Conservation (phyloP, 345 rosid species). For the Excoecaria agallocha region DNA sequence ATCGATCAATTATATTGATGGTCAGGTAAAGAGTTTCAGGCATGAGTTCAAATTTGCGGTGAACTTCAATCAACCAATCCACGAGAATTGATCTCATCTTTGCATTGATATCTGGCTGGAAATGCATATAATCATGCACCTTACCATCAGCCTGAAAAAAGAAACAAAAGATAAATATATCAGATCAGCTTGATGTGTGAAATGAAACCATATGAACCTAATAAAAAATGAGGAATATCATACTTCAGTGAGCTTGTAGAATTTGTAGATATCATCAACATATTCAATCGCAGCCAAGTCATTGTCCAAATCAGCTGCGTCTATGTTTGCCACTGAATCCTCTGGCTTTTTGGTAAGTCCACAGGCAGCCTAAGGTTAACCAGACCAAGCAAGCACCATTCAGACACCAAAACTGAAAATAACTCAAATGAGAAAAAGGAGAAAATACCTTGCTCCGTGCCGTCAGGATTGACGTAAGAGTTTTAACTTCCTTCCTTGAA, state of each 20-base stretch:
- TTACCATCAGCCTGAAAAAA: constrained; percentile 63
- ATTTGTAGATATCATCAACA: constrained; percentile 82
- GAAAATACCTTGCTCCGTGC: constrained; percentile 73
- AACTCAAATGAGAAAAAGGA: neutral
- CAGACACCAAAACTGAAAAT: neutral
- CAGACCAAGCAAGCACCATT: neutral
- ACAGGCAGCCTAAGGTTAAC: constrained; percentile 45
- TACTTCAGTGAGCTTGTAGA: constrained; percentile 68
- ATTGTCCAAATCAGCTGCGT: constrained; percentile 56
- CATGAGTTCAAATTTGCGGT: constrained; percentile 73
- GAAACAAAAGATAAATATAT: constrained; percentile 6
- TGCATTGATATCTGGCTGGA: constrained; percentile 66
- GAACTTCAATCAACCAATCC: constrained; percentile 90
- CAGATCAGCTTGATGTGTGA: neutral
- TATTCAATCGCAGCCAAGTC: constrained; percentile 84
- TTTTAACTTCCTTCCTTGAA: constrained; percentile 42
- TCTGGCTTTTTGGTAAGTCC: constrained; percentile 44
- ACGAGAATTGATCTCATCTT: constrained; percentile 84
- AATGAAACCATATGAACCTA: neutral
- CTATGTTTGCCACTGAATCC: constrained; percentile 45
- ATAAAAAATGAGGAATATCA: neutral
- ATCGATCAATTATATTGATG: constrained; percentile 72
- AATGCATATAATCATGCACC: constrained; percentile 60
- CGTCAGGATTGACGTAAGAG: constrained; percentile 57
- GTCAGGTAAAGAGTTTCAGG: constrained; percentile 86